These are phyloP conservation scores for Lipomyces orientalis DNA, from an alignment of 805 yeast genomes.

Conservation along the genomic window DNA sequence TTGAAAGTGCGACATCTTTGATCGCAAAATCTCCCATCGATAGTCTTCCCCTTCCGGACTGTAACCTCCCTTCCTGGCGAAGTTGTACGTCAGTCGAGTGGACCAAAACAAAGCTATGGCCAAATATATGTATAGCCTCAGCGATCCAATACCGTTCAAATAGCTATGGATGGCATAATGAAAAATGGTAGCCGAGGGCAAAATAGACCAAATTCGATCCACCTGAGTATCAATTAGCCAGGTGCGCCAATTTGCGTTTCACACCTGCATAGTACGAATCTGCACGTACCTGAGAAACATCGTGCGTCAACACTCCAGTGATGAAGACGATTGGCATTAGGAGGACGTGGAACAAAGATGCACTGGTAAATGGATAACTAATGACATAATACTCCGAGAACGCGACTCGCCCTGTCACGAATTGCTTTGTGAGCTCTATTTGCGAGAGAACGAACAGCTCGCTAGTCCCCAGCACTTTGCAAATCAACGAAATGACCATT, in stretches of 20 bases:
- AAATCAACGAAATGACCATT: constrained; percentile 2
- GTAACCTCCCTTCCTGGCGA: constrained; percentile 36
- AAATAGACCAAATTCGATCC: constrained; percentile 31
- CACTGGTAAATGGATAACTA: constrained; percentile 26
- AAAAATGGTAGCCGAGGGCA: constrained; percentile 28
- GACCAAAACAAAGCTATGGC: constrained; percentile 24
- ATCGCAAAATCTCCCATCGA: constrained; percentile 31
- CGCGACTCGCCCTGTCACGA: constrained; percentile 11
- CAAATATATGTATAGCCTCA: constrained; percentile 16
- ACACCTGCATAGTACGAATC: not conserved
- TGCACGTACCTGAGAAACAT: constrained; percentile 30
- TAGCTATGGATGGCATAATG: constrained; percentile 18
- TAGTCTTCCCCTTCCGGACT: constrained; percentile 31
- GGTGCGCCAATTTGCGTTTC: not conserved
- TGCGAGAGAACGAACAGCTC: constrained; percentile 14
- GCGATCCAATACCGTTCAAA: constrained; percentile 6
- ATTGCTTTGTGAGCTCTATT: constrained; percentile 3
- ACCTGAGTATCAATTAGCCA: constrained; percentile 17
- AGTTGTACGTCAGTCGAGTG: constrained; percentile 31
- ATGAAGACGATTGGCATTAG: constrained; percentile 20
- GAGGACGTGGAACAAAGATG: constrained; percentile 18
- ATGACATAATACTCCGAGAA: constrained; percentile 13
- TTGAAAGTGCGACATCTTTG: constrained; percentile 14
- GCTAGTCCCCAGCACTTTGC: constrained; percentile 10
- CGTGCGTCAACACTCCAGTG: constrained; percentile 19